These are phyloP conservation scores for Neopestalotiopsis sp. DNA, from an alignment of 2,329 filamentous ascomycete genomes.

Conservation along the genomic window DNA sequence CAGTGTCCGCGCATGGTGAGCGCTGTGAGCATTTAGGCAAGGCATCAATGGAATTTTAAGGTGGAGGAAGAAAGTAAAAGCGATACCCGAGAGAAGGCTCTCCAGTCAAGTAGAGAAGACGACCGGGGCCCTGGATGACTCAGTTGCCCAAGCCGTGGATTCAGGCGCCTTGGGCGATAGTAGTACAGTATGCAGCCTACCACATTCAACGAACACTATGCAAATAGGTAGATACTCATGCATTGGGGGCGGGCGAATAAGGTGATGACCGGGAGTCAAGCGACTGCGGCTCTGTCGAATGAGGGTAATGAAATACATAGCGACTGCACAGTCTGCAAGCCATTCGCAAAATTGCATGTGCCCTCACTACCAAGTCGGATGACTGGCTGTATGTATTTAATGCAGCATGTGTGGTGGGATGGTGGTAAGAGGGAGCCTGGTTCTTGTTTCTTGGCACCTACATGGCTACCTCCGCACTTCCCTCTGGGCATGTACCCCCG, in stretches of 20 bases:
- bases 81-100: background rate
- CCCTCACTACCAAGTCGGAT: background rate
- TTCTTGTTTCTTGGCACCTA: background rate
- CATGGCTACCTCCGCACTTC: background rate
- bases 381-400: background rate
- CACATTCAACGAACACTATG: background rate
- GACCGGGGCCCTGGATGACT: background rate
- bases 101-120: background rate
- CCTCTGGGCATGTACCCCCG: background rate
- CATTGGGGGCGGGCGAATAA: background rate
- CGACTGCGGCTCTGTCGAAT: slow-evolving; percentile 1
- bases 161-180: background rate
- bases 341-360: slow-evolving; percentile 11
- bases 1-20: too few relatives aligned
- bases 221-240: background rate
- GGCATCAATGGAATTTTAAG: background rate
- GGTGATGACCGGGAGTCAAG: background rate
- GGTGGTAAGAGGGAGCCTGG: background rate
- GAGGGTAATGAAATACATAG: background rate
- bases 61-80: background rate
- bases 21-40: too few relatives aligned
- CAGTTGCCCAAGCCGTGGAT: background rate
- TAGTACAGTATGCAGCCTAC: background rate
- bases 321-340: slow-evolving; percentile 9
- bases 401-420: background rate